A percentile compares a stretch with the other conserved stretches of the same genome.
Conservation (phyloP, 1,284 basidiomycete species). For the Retiboletus flavoniger region DNA sequence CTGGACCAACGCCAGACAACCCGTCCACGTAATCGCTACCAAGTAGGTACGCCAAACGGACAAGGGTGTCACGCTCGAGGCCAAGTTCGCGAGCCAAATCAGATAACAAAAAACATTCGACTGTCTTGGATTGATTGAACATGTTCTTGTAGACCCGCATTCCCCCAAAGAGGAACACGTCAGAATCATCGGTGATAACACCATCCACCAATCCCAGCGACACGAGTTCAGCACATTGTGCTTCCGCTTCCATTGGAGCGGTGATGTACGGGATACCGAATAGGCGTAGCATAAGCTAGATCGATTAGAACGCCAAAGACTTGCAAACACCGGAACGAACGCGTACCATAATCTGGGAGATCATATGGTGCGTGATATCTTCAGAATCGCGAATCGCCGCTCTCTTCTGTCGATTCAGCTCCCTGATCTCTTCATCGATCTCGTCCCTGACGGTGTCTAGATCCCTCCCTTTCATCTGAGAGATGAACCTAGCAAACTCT, state of each 20-base stretch:
- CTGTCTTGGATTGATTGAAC: conserved; percentile 99
- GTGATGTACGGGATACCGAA: conserved; percentile 99
- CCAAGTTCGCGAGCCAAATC: conserved; percentile 91
- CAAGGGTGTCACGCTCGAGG: conserved; percentile 82
- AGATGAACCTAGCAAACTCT: conserved; percentile 89
- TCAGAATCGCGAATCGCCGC: conserved; percentile 92
- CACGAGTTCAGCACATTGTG: conserved; percentile 94
- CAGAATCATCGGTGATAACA: conserved; percentile 98
- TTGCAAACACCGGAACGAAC: background rate
- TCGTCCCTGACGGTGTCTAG: conserved; percentile 80
- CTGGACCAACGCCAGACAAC: conserved; percentile 91
- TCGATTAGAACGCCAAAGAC: conserved; percentile 7
- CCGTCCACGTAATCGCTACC: conserved; percentile 99
- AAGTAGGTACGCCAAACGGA: conserved; percentile 88
- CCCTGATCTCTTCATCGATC: conserved; percentile 89
- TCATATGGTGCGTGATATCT: conserved; percentile 93
- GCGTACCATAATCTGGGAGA: conserved; percentile 89
- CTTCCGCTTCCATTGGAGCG: conserved; percentile 99
- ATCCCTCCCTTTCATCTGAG: conserved; percentile 83
- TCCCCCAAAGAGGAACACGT: conserved; percentile 97
- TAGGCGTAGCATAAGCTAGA: conserved; percentile 81
- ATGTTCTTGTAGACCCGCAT: conserved; percentile 96
- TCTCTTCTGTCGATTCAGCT: conserved; percentile 81
- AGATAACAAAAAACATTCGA: conserved; percentile 87
- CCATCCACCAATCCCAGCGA: conserved; percentile 88